Evolutionary conservation across 306 rosid species (phyloP).

Genomic region (Canavalia gladiata): DNA sequence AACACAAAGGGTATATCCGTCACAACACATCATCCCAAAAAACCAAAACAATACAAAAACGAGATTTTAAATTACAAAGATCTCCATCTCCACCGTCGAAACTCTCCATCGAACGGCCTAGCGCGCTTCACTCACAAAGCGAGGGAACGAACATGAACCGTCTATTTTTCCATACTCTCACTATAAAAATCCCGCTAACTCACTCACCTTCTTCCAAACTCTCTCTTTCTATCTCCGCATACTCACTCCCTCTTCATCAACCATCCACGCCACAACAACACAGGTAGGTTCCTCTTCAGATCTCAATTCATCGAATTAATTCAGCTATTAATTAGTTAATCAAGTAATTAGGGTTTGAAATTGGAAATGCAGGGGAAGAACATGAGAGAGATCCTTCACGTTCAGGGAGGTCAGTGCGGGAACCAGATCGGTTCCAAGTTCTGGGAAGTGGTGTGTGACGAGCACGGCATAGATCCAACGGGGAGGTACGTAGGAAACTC

Average conservation of each 20-base stretch:
- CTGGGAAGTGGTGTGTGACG: constrained; percentile 75
- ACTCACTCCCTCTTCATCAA: background rate
- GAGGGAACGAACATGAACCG: constrained; percentile 55
- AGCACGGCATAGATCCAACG: constrained; percentile 72
- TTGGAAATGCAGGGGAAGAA: constrained; percentile 38
- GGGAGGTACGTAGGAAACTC: constrained; percentile 63
- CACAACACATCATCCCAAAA: background rate
- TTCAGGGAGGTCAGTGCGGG: constrained; percentile 75
- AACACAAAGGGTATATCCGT: constrained; percentile 45
- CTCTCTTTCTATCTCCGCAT: constrained; percentile 29
- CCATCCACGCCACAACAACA: constrained; percentile 26
- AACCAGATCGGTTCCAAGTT: constrained; percentile 73
- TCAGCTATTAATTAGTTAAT: background rate
- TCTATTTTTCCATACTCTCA: constrained; percentile 36
- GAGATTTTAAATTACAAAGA: constrained; percentile 5
- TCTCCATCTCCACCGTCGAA: constrained; percentile 51
- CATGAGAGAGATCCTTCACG: constrained; percentile 73
- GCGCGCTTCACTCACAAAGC: constrained; percentile 24
- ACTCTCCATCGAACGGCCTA: constrained; percentile 50
- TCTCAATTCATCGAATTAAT: background rate
- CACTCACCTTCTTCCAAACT: background rate
- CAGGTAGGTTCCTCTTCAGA: constrained; percentile 30
- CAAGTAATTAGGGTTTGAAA: background rate
- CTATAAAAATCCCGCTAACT: constrained; percentile 45
- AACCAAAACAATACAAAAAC: background rate